Conservation (phyloP, 2,329 filamentous ascomycete genomes). For the Pseudocercospora cruenta region DNA sequence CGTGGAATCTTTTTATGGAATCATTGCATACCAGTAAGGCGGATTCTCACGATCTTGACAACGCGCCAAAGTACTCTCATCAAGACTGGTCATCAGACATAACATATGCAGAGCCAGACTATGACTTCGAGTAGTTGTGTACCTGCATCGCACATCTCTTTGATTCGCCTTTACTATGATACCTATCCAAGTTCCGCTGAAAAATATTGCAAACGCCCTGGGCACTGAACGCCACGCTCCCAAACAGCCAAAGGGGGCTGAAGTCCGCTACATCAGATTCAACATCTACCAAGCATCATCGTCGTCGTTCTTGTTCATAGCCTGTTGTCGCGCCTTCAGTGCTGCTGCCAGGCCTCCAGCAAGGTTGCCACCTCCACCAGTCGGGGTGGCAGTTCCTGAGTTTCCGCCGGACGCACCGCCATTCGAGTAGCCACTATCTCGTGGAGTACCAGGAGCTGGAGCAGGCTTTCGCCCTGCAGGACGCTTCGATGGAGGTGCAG, state of each 20-base stretch:
- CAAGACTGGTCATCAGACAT: no score
- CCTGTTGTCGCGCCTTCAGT: conserved; percentile 53
- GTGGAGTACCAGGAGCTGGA: conserved; percentile 64
- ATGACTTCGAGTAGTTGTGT: no score
- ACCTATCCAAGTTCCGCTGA: neutral
- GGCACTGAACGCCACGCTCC: neutral
- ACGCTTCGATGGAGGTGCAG: conserved; percentile 78
- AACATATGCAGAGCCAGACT: no score
- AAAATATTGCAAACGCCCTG: neutral
- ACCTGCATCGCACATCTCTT: neutral
- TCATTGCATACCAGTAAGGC: no score
- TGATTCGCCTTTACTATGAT: neutral
- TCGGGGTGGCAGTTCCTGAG: conserved; percentile 40
- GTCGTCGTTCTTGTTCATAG: conserved; percentile 48
- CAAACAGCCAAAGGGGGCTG: neutral
- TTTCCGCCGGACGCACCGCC: conserved; percentile 36
- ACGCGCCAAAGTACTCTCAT: no score
- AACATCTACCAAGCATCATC: conserved; percentile 44
- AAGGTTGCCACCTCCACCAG: conserved; percentile 44
- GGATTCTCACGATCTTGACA: no score
- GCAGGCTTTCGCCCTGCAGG: conserved; percentile 75
- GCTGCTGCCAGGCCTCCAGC: conserved; percentile 57
- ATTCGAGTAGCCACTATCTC: conserved; percentile 63
- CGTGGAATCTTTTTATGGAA: no score
- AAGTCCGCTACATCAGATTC: neutral